Percentiles rank a stretch among this genome's conserved stretches.
phyloP scores from a whole-genome alignment of 768 basidiomycete genomes.

The Agaricus subrufescens region DNA sequence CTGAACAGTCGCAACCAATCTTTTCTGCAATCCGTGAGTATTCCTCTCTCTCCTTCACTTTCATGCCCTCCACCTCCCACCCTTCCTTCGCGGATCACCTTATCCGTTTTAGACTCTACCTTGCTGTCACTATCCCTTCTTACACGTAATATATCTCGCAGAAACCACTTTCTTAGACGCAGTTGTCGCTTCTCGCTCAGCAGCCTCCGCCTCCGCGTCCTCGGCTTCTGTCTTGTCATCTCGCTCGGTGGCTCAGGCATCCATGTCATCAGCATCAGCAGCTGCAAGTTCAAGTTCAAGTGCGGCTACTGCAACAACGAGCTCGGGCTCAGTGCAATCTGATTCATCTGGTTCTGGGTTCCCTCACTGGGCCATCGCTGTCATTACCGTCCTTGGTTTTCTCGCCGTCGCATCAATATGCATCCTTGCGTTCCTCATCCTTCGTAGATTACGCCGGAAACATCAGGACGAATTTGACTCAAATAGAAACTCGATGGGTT shows the following conservation, averaged over 20 bases:
- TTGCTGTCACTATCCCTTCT: slow-evolving; percentile 5
- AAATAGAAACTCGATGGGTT: slow-evolving; percentile 73
- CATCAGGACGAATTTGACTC: slow-evolving; percentile 36
- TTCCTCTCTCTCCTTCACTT: not conserved
- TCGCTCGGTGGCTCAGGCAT: slow-evolving; percentile 3
- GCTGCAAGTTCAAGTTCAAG: slow-evolving; percentile 27
- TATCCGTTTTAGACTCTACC: slow-evolving; percentile 6
- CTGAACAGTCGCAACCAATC: slow-evolving; percentile 59
- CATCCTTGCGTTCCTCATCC: slow-evolving; percentile 65
- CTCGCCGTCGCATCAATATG: slow-evolving; percentile 71
- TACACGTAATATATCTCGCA: slow-evolving; percentile 21
- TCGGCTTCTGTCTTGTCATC: slow-evolving; percentile 20
- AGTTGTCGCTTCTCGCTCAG: slow-evolving; percentile 52
- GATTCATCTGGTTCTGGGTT: slow-evolving; percentile 38
- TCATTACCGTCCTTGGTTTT: slow-evolving; percentile 83
- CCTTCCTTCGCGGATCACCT: slow-evolving; percentile 8
- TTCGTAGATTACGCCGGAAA: slow-evolving; percentile 61
- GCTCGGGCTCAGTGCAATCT: slow-evolving; percentile 44
- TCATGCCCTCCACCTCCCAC: not conserved
- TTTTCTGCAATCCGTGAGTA: slow-evolving; percentile 80
- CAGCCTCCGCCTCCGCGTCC: slow-evolving; percentile 33
- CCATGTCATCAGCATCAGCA: slow-evolving; percentile 29
- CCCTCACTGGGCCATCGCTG: slow-evolving; percentile 89
- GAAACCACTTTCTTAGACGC: slow-evolving; percentile 77
- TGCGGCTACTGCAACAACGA: slow-evolving; percentile 12